These are phyloP conservation scores for Penicillium olsonii DNA, from an alignment of 2,329 filamentous ascomycete species.

Conservation along the genomic window DNA sequence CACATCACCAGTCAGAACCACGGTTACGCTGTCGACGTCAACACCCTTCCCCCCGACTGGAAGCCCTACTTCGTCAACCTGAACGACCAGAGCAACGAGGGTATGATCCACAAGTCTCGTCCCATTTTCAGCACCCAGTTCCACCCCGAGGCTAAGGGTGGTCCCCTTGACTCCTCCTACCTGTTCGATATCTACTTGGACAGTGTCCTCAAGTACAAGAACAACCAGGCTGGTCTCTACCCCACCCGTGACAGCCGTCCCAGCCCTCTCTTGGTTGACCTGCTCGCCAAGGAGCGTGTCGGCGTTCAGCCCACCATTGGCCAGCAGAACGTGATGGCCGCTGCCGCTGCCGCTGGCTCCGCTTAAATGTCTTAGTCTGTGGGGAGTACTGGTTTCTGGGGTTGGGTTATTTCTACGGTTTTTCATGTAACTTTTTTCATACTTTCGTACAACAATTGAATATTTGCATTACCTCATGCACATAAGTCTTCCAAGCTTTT, in stretches of 20 bases:
- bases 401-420: slow-evolving; percentile 14
- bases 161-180: slow-evolving; percentile 92
- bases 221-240: slow-evolving; percentile 69
- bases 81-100: slow-evolving; percentile 97
- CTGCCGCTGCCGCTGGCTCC: slow-evolving; percentile 32
- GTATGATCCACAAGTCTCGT: slow-evolving; percentile 88
- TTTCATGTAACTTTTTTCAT: slow-evolving; percentile 7
- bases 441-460: slow-evolving; percentile 10
- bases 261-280: slow-evolving; percentile 82
- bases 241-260: slow-evolving; percentile 81
- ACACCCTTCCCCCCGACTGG: slow-evolving; percentile 80
- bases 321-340: slow-evolving; percentile 45
- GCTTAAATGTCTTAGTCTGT: slow-evolving; percentile 19
- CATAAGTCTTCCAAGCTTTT: neutral
- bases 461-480: slow-evolving; percentile 14
- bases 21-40: slow-evolving; percentile 89
- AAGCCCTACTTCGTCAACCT: slow-evolving; percentile 99
- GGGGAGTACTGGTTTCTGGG: slow-evolving; percentile 13
- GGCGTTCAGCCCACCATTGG: slow-evolving; percentile 74
- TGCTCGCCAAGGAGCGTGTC: slow-evolving; percentile 91
- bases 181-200: slow-evolving; percentile 96
- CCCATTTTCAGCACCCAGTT: slow-evolving; percentile 99
- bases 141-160: slow-evolving; percentile 97
- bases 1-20: slow-evolving; percentile 99
- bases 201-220: slow-evolving; percentile 87